phyloP scores from a whole-genome alignment of 257 asterid genomes.

The Datura wrightii region DNA sequence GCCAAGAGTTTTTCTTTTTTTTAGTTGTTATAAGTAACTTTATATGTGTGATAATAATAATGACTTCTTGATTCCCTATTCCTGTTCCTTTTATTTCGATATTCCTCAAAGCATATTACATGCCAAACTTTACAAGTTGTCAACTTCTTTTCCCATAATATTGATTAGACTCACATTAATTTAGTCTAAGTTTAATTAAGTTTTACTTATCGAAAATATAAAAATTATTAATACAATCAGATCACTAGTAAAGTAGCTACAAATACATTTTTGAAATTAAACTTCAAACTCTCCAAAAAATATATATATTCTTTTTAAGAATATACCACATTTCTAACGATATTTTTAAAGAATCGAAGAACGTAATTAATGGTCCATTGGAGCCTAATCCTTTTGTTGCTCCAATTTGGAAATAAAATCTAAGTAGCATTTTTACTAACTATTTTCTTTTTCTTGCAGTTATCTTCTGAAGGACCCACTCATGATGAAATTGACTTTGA shows the following conservation, averaged over 20 bases:
- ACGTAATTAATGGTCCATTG: no score
- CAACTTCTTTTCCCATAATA: background rate
- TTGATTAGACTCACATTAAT: background rate
- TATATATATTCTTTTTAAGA: no score
- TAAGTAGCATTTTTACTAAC: background rate
- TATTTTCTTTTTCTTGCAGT: slow-evolving; percentile 43
- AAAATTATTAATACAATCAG: background rate
- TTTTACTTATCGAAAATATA: background rate
- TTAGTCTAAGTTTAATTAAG: background rate
- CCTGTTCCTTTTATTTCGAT: slow-evolving; percentile 7
- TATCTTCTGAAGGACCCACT: slow-evolving; percentile 78
- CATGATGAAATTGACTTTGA: slow-evolving; percentile 93
- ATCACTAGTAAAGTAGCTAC: background rate
- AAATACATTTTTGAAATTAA: no score
- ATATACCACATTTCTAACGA: background rate
- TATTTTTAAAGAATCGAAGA: no score
- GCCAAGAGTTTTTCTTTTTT: background rate
- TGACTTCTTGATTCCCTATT: slow-evolving; percentile 8
- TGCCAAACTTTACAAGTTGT: slow-evolving; percentile 22
- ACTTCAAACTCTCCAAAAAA: no score
- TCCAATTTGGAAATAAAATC: background rate
- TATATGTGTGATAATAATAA: background rate
- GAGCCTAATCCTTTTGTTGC: background rate
- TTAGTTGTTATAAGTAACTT: background rate
- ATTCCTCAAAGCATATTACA: slow-evolving; percentile 20